Conservation (phyloP, 2,329 filamentous ascomycete species). For the Penicillium psychrosexuale region DNA sequence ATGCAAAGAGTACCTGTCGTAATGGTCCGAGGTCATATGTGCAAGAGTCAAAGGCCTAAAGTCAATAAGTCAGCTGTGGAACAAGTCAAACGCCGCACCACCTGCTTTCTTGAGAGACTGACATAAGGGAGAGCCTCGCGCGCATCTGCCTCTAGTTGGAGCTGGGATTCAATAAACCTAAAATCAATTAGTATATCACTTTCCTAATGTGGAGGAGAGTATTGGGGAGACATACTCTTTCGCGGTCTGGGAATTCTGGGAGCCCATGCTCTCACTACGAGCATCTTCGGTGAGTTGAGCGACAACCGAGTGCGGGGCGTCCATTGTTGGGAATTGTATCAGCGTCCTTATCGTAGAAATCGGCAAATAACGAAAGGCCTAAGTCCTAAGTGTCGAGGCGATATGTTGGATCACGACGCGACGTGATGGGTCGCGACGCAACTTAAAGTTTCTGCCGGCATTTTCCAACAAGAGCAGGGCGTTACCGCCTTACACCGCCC, state of each 20-base stretch:
- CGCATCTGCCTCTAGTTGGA: conserved; percentile 89
- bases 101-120: conserved; percentile 31
- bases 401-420: background rate
- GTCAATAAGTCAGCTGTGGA: conserved; percentile 10
- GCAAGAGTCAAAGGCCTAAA: conserved; percentile 85
- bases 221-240: conserved; percentile 54
- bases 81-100: background rate
- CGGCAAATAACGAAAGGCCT: background rate
- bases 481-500: too few species aligned
- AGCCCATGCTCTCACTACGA: conserved; percentile 43
- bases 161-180: conserved; percentile 84
- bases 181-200: background rate
- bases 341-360: background rate
- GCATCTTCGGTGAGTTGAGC: conserved; percentile 13
- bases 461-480: too few species aligned
- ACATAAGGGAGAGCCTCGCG: conserved; percentile 93
- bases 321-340: conserved; percentile 18
- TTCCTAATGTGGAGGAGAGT: background rate
- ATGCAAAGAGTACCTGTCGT: conserved; percentile 86
- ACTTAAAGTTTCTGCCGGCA: background rate
- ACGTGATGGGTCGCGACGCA: background rate
- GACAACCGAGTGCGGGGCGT: conserved; percentile 11
- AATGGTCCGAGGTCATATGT: conserved; percentile 85
- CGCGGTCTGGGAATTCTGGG: conserved; percentile 67
- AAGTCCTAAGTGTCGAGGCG: background rate